Evolutionary conservation across 2,329 filamentous ascomycete species (phyloP).

Genomic region (Xylariaceae sp.): DNA sequence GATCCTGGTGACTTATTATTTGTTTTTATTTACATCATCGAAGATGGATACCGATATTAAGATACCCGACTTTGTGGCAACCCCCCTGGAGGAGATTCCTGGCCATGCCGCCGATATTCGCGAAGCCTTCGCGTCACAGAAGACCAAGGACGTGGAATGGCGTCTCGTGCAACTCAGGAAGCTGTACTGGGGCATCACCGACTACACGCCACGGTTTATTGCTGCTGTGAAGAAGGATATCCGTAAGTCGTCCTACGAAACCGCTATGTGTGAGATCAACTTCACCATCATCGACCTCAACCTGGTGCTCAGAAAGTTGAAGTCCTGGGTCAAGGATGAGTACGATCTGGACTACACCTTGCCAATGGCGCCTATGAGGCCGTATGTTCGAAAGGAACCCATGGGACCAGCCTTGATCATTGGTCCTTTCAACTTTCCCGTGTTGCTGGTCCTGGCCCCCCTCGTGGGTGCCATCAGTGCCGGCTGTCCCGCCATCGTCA

Average conservation of each 20-base stretch:
- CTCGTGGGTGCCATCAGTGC: conserved; percentile 86
- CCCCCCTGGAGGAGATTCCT: conserved; percentile 62
- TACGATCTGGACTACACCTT: conserved; percentile 66
- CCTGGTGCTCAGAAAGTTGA: conserved; percentile 70
- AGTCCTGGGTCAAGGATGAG: conserved; percentile 80
- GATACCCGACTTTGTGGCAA: conserved; percentile 52
- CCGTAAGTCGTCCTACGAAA: conserved; percentile 71
- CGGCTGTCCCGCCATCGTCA: conserved; percentile 83
- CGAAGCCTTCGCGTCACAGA: conserved; percentile 68
- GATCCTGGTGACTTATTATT: neutral
- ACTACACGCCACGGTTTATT: conserved; percentile 66
- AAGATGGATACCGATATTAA: conserved; percentile 39
- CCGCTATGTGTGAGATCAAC: conserved; percentile 66
- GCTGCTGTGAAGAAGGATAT: conserved; percentile 76
- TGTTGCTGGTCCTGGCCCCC: conserved; percentile 73
- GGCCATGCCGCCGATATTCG: conserved; percentile 55
- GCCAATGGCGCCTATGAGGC: conserved; percentile 64
- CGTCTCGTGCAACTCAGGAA: conserved; percentile 82
- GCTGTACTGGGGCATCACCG: conserved; percentile 87
- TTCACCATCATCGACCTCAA: conserved; percentile 79
- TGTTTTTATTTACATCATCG: neutral
- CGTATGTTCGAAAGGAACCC: conserved; percentile 80
- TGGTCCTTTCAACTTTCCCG: conserved; percentile 89
- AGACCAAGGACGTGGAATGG: conserved; percentile 77
- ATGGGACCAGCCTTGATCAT: conserved; percentile 80